Percentiles rank a stretch among this genome's conserved stretches.
phyloP scores from a whole-genome alignment of 1,139 yeast genomes.

The Geotrichum aggregatum region DNA sequence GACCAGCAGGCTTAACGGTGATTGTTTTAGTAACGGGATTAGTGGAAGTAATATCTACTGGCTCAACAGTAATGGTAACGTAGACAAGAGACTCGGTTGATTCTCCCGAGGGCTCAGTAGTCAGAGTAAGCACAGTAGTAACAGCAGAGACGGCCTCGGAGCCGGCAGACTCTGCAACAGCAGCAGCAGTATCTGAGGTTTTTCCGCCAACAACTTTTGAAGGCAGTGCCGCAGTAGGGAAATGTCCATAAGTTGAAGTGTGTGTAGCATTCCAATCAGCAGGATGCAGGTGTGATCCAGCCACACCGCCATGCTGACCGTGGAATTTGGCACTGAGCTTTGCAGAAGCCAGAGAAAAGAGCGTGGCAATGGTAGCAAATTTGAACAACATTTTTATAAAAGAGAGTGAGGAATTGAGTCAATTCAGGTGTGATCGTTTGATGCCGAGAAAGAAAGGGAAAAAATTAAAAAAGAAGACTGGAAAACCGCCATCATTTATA shows the following conservation, averaged over 20 bases:
- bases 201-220: conserved; percentile 12
- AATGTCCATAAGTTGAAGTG: background rate
- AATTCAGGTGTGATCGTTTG: background rate
- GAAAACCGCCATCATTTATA: too few relatives aligned
- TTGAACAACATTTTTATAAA: too few relatives aligned
- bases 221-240: background rate
- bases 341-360: background rate
- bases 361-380: too few relatives aligned
- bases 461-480: too few relatives aligned
- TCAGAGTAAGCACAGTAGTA: conserved; percentile 7
- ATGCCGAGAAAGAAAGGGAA: background rate
- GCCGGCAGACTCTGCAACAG: conserved; percentile 17
- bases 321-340: conserved; percentile 6
- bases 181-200: too few relatives aligned
- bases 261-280: background rate
- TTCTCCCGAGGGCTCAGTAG: background rate
- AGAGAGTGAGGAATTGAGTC: too few relatives aligned
- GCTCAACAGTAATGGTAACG: too few relatives aligned
- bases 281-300: background rate
- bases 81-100: too few relatives aligned
- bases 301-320: conserved; percentile 21
- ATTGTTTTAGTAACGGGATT: too few relatives aligned
- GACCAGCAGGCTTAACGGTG: too few relatives aligned
- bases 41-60: too few relatives aligned
- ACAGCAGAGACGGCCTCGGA: conserved; percentile 15